A percentile compares a stretch with the other conserved stretches of the same genome.
These are phyloP conservation scores for Rhizophora apiculata DNA, from an alignment of 345 rosid genomes.

Conservation along the genomic window DNA sequence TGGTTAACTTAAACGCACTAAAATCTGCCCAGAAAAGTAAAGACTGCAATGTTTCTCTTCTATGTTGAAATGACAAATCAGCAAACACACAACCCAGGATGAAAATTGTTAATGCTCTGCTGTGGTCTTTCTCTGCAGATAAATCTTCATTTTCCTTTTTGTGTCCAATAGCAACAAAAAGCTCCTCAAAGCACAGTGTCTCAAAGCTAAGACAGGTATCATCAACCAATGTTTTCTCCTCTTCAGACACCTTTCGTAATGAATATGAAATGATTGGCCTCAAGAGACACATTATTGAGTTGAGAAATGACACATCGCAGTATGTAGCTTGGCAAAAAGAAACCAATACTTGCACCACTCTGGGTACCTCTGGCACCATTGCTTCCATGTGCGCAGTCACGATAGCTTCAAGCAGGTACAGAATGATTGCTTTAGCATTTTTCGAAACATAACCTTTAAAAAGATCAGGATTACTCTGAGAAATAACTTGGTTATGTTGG, in stretches of 20 bases:
- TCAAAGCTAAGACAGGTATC: slow-evolving; percentile 67
- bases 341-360: slow-evolving; percentile 62
- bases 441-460: slow-evolving; percentile 62
- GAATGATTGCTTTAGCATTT: slow-evolving; percentile 73
- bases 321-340: slow-evolving; percentile 62
- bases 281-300: slow-evolving; percentile 47
- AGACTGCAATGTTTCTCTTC: slow-evolving; percentile 51
- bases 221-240: slow-evolving; percentile 42
- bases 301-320: slow-evolving; percentile 64
- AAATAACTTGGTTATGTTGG: slow-evolving; percentile 23
- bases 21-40: slow-evolving; percentile 59
- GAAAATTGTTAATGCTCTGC: slow-evolving; percentile 52
- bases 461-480: slow-evolving; percentile 29
- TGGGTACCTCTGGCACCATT: slow-evolving; percentile 77
- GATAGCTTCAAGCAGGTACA: slow-evolving; percentile 67
- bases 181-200: slow-evolving; percentile 71
- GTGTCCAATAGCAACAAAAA: slow-evolving; percentile 44
- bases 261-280: slow-evolving; percentile 77
- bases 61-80: slow-evolving; percentile 55
- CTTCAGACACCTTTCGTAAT: slow-evolving; percentile 48
- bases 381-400: slow-evolving; percentile 74
- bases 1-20: slow-evolving; percentile 52
- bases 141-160: slow-evolving; percentile 34
- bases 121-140: slow-evolving; percentile 33
- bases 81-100: slow-evolving; percentile 55